phyloP scores from a whole-genome alignment of 306 rosid species.

The Rosa persica region DNA sequence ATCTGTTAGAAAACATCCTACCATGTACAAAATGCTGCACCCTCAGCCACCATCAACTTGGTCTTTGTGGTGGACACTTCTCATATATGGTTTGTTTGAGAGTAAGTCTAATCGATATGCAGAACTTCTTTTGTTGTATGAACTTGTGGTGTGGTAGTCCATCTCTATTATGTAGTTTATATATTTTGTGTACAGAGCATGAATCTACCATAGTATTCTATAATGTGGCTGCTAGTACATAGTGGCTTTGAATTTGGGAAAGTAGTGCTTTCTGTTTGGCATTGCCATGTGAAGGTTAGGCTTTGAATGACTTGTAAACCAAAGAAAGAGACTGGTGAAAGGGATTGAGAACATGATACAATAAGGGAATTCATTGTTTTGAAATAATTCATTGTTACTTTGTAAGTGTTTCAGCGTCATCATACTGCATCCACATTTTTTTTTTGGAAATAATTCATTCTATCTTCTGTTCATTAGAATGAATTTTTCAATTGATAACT shows the following conservation, averaged over 20 bases:
- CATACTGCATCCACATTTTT: neutral
- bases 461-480: neutral
- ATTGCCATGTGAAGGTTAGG: neutral
- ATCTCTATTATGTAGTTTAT: constrained; percentile 12
- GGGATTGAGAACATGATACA: neutral
- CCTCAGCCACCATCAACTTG: neutral
- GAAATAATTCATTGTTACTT: neutral
- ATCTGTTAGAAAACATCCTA: neutral
- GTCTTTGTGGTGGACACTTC: neutral
- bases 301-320: neutral
- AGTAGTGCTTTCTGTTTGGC: neutral
- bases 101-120: neutral
- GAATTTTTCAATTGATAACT: neutral
- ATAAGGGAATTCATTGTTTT: neutral
- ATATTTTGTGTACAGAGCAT: constrained; percentile 13
- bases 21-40: neutral
- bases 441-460: neutral
- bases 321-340: neutral
- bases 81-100: neutral
- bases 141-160: constrained; percentile 32
- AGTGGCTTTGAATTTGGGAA: neutral
- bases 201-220: neutral
- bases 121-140: neutral
- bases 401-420: neutral
- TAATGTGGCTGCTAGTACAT: neutral